Conservation (phyloP, 331 rosid species). For the Arachis monticola region DNA sequence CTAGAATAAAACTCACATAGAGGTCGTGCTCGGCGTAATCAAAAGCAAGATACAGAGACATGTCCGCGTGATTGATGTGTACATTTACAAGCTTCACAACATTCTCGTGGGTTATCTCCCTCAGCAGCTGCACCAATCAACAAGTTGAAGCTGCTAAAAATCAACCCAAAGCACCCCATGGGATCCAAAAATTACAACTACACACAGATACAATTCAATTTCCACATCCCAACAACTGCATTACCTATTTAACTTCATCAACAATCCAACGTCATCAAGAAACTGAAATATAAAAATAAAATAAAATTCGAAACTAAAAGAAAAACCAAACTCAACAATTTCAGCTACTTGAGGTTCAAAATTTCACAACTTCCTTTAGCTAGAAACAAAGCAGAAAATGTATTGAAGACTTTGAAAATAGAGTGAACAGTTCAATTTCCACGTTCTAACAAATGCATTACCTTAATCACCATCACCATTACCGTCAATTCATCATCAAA, state of each 20-base stretch:
- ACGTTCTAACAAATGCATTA: background rate
- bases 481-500: background rate
- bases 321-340: too few species aligned
- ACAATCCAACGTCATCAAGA: background rate
- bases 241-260: background rate
- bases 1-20: slow-evolving; percentile 63
- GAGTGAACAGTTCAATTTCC: background rate
- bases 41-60: slow-evolving; percentile 97
- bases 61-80: slow-evolving; percentile 91
- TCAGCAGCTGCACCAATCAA: slow-evolving; percentile 66
- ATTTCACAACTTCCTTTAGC: background rate
- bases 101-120: slow-evolving; percentile 94
- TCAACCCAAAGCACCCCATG: slow-evolving; percentile 20
- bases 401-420: background rate
- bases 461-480: background rate
- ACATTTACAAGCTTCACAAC: slow-evolving; percentile 96
- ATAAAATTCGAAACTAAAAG: background rate
- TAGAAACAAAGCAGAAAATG: background rate
- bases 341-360: background rate
- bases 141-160: slow-evolving; percentile 16
- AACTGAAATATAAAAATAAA: background rate
- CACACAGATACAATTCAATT: background rate
- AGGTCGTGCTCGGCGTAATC: slow-evolving; percentile 98
- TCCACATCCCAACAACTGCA: background rate
- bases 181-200: background rate